Conservation (phyloP, 1,284 basidiomycete genomes). For the Moniliella sp. region DNA sequence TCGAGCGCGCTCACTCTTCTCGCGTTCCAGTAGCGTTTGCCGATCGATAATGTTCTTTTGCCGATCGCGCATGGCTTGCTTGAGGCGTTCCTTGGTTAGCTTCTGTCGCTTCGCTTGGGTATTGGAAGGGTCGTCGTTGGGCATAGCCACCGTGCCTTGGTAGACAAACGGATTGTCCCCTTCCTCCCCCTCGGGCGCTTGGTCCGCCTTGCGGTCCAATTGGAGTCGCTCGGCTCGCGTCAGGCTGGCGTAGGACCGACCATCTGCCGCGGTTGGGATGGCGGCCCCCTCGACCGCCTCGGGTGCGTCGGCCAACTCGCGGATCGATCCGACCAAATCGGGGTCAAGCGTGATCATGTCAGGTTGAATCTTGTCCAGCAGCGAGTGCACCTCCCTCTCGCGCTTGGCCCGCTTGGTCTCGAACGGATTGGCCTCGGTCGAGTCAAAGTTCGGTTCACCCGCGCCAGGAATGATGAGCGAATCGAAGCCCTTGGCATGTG, state of each 20-base stretch:
- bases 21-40: too few species aligned
- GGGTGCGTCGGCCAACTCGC: constrained; percentile 50
- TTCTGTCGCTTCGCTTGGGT: too few species aligned
- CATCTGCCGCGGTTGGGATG: constrained; percentile 10
- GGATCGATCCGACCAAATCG: constrained; percentile 43
- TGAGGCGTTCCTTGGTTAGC: too few species aligned
- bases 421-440: constrained; percentile 76
- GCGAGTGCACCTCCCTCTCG: constrained; percentile 73
- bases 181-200: background rate
- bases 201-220: constrained; percentile 9
- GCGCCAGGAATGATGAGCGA: constrained; percentile 70
- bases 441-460: constrained; percentile 91
- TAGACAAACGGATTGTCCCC: too few species aligned
- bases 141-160: too few species aligned
- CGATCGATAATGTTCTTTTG: background rate
- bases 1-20: too few species aligned
- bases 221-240: constrained; percentile 18
- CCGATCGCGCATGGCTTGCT: background rate
- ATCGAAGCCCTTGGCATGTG: constrained; percentile 50
- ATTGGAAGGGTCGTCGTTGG: too few species aligned
- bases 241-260: constrained; percentile 20
- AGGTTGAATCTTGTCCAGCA: constrained; percentile 85
- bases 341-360: constrained; percentile 81
- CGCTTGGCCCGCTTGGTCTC: constrained; percentile 60
- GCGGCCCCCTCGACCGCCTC: constrained; percentile 37